Conservation (phyloP, 768 basidiomycete species). For the Tylopilus felleus region DNA sequence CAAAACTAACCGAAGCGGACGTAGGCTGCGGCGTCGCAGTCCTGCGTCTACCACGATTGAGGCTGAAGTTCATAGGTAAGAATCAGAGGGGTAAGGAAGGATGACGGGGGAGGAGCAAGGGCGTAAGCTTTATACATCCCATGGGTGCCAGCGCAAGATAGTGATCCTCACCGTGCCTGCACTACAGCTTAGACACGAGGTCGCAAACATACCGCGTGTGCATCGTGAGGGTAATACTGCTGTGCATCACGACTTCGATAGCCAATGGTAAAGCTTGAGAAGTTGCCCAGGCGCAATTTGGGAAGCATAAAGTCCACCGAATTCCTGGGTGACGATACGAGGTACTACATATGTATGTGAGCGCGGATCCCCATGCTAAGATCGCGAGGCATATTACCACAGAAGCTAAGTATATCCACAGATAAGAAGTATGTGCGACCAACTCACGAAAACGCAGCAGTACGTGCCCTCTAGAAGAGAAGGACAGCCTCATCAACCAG, state of each 20-base stretch:
- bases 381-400: background rate
- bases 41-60: background rate
- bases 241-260: background rate
- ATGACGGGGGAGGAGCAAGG: background rate
- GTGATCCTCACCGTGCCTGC: background rate
- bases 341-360: constrained; percentile 5
- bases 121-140: constrained; percentile 9
- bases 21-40: no score
- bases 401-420: no score
- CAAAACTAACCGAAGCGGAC: background rate
- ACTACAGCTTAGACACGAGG: constrained; percentile 1
- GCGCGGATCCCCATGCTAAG: constrained; percentile 5
- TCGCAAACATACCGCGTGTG: background rate
- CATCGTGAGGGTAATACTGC: constrained; percentile 1
- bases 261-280: no score
- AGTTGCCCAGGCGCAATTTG: no score
- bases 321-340: background rate
- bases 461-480: background rate
- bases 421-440: no score
- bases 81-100: background rate
- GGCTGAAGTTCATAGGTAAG: background rate
- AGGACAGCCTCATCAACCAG: no score
- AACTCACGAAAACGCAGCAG: no score
- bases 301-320: background rate
- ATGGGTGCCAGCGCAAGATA: background rate